These are phyloP conservation scores for Diaporthe aspalathi DNA, from an alignment of 2,329 filamentous ascomycete species.

Conservation along the genomic window DNA sequence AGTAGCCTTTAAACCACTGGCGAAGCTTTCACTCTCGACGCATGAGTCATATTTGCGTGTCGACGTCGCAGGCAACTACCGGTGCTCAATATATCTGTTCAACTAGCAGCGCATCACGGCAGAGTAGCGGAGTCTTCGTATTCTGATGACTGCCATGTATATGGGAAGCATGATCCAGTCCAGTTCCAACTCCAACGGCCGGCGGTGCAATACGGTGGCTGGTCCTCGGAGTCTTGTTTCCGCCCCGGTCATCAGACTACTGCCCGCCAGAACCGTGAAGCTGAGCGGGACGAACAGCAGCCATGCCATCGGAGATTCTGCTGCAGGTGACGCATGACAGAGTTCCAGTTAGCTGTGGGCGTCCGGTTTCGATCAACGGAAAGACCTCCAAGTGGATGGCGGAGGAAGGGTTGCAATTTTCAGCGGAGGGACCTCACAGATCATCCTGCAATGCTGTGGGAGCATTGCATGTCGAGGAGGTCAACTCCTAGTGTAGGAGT, in stretches of 20 bases:
- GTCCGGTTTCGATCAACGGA: neutral
- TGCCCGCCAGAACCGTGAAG: neutral
- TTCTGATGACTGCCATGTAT: too few relatives aligned
- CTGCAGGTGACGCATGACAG: neutral
- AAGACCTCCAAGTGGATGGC: neutral
- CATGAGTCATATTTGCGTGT: too few relatives aligned
- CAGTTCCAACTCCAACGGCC: neutral
- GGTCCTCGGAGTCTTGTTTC: neutral
- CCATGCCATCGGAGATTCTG: neutral
- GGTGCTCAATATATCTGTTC: too few relatives aligned
- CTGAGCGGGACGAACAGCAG: neutral
- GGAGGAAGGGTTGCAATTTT: neutral
- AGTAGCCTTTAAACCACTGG: too few relatives aligned
- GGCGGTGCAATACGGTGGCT: neutral
- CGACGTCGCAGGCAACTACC: too few relatives aligned
- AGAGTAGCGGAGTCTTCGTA: too few relatives aligned
- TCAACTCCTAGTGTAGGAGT: neutral
- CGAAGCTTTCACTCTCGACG: too few relatives aligned
- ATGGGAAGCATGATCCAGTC: too few relatives aligned
- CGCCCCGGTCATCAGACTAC: neutral
- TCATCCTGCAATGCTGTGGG: neutral
- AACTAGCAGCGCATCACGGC: too few relatives aligned
- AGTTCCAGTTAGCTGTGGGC: neutral
- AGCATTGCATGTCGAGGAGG: conserved; percentile 11
- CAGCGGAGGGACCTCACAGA: neutral